phyloP scores from a whole-genome alignment of 192 early-diverging fungal genomes.

The Backusella tuberculispora region DNA sequence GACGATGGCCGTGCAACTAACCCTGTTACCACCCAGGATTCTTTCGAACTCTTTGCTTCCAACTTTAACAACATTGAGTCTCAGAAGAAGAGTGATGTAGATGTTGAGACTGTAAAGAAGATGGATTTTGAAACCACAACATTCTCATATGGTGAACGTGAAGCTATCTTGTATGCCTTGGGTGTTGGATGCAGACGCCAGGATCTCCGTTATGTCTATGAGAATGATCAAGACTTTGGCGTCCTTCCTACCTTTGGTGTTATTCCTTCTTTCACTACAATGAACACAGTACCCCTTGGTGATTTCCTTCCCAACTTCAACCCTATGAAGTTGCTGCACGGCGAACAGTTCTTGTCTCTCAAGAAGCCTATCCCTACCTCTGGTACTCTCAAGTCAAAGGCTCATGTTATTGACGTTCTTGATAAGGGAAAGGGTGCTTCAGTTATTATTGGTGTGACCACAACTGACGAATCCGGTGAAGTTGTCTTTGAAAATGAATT shows the following conservation, averaged over 20 bases:
- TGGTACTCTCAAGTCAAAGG: conserved; percentile 77
- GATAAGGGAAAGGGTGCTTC: conserved; percentile 97
- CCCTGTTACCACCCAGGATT: conserved; percentile 78
- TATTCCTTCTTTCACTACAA: conserved; percentile 76
- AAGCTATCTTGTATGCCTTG: conserved; percentile 92
- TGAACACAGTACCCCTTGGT: conserved; percentile 68
- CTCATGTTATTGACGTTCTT: conserved; percentile 88
- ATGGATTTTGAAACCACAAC: conserved; percentile 52
- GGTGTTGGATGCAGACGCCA: conserved; percentile 89
- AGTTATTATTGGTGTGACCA: conserved; percentile 78
- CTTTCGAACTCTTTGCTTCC: conserved; percentile 79
- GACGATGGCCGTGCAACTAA: conserved; percentile 94
- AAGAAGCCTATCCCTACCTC: conserved; percentile 85
- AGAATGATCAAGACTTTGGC: conserved; percentile 82
- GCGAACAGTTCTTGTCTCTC: conserved; percentile 94
- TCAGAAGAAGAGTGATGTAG: conserved; percentile 51
- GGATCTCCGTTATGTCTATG: conserved; percentile 92
- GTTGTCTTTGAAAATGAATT: conserved; percentile 86
- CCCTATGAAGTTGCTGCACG: conserved; percentile 97
- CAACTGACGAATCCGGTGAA: conserved; percentile 75
- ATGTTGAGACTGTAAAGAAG: conserved; percentile 72
- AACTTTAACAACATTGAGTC: conserved; percentile 74
- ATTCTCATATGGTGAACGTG: conserved; percentile 84
- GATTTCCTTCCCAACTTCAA: conserved; percentile 81
- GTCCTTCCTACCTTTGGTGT: conserved; percentile 94